A percentile compares a stretch with the other conserved stretches of the same genome.
These are phyloP conservation scores for Globisporangium perplexum DNA, from an alignment of 352 stramenopile genomes.

Conservation along the genomic window DNA sequence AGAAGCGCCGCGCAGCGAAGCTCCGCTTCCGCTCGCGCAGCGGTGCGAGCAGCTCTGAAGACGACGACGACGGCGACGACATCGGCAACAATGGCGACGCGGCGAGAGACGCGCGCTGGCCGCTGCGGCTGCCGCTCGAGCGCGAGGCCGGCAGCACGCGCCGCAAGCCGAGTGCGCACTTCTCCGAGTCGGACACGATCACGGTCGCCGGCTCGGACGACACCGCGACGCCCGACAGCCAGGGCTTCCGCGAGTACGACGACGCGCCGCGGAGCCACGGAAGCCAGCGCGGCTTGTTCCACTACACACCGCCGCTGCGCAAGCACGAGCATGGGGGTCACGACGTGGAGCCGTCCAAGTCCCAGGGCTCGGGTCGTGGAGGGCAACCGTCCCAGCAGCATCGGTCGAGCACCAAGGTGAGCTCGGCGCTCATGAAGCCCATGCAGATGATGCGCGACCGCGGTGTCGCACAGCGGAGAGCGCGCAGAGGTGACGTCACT, in stretches of 20 bases:
- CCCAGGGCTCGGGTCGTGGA: not conserved
- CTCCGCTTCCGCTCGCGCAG: not conserved
- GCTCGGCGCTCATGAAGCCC: conserved; percentile 14
- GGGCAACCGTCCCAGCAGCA: not conserved
- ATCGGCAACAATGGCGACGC: not conserved
- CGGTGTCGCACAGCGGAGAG: conserved; percentile 6
- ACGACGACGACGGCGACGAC: not conserved
- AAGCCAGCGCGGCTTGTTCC: conserved; percentile 1
- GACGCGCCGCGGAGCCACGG: not conserved
- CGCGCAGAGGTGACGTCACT: not conserved
- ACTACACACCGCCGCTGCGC: conserved; percentile 1
- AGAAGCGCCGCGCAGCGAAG: not conserved
- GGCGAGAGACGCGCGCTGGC: not conserved
- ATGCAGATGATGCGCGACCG: conserved; percentile 18
- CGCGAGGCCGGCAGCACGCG: not conserved
- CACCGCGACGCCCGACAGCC: conserved; percentile 20
- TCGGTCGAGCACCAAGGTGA: conserved; percentile 10
- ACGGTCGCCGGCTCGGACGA: conserved; percentile 21
- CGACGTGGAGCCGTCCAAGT: not conserved
- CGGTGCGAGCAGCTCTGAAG: not conserved
- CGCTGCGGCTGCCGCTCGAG: not conserved
- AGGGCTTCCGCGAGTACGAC: conserved; percentile 13
- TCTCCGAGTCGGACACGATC: conserved; percentile 14
- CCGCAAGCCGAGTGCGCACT: conserved; percentile 4
- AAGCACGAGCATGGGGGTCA: not conserved